Conservation (phyloP, 2,329 filamentous ascomycete genomes). For the Zasmidium cellare region DNA sequence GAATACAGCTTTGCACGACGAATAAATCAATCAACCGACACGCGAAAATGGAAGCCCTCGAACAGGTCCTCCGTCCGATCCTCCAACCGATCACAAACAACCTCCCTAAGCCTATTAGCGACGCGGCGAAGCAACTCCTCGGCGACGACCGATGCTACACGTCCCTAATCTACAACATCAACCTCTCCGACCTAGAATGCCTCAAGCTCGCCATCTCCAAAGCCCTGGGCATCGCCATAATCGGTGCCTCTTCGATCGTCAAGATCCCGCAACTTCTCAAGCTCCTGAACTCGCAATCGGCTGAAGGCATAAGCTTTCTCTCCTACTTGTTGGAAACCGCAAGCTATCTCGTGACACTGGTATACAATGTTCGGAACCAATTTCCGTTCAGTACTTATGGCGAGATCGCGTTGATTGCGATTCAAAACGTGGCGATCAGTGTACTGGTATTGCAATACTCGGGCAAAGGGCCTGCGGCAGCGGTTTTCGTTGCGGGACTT, state of each 20-base stretch:
- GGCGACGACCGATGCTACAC: slow-evolving; percentile 78
- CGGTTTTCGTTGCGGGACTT: slow-evolving; percentile 75
- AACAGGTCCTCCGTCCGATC: slow-evolving; percentile 43
- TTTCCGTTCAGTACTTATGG: slow-evolving; percentile 97
- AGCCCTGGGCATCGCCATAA: slow-evolving; percentile 88
- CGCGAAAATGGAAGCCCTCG: slow-evolving; percentile 44
- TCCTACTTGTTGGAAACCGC: slow-evolving; percentile 90
- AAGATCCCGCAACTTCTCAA: slow-evolving; percentile 98
- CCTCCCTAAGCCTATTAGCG: slow-evolving; percentile 68
- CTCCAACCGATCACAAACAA: slow-evolving; percentile 49
- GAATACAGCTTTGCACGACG: background rate
- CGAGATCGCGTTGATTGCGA: slow-evolving; percentile 87
- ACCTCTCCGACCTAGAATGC: slow-evolving; percentile 74
- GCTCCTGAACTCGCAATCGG: slow-evolving; percentile 76
- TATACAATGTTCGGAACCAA: slow-evolving; percentile 86
- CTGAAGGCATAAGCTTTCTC: slow-evolving; percentile 82
- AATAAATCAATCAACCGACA: background rate
- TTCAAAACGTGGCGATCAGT: slow-evolving; percentile 88
- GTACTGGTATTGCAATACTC: slow-evolving; percentile 83
- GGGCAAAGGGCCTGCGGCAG: slow-evolving; percentile 66
- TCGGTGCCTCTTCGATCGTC: slow-evolving; percentile 84
- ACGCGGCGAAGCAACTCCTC: slow-evolving; percentile 76
- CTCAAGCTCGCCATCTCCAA: slow-evolving; percentile 90
- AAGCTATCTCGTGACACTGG: slow-evolving; percentile 82
- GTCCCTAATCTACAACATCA: slow-evolving; percentile 79